These are phyloP conservation scores for Coemansia sp. DNA, from an alignment of 192 early-diverging fungal genomes.

Conservation along the genomic window DNA sequence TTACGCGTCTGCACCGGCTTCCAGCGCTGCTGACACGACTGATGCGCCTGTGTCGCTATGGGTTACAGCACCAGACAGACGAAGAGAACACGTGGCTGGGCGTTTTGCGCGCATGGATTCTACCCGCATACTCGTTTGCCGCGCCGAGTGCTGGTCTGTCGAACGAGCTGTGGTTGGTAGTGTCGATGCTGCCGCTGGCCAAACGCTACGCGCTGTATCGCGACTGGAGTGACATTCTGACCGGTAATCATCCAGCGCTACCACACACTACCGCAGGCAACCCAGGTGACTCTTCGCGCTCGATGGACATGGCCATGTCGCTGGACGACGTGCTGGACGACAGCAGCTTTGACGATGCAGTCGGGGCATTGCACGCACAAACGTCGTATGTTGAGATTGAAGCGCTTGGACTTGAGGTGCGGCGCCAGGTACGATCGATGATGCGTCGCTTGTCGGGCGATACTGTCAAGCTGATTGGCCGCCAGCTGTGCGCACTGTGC, in stretches of 20 bases:
- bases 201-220: slow-evolving; percentile 36
- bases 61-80: slow-evolving; percentile 7
- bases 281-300: neutral
- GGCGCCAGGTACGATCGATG: slow-evolving; percentile 43
- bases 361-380: neutral
- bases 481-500: slow-evolving; percentile 40
- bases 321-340: slow-evolving; percentile 36
- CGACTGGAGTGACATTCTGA: slow-evolving; percentile 28
- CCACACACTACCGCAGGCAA: slow-evolving; percentile 4
- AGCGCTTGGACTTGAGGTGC: slow-evolving; percentile 12
- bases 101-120: slow-evolving; percentile 40
- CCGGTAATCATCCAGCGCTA: slow-evolving; percentile 21
- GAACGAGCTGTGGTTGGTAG: slow-evolving; percentile 45
- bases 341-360: neutral
- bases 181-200: slow-evolving; percentile 21
- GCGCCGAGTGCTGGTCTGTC: slow-evolving; percentile 33
- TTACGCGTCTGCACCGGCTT: slow-evolving; percentile 25
- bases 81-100: slow-evolving; percentile 16
- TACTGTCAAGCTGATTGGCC: slow-evolving; percentile 39
- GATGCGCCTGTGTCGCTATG: slow-evolving; percentile 39
- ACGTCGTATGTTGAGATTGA: slow-evolving; percentile 28
- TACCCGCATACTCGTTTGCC: slow-evolving; percentile 40
- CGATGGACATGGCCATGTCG: slow-evolving; percentile 30
- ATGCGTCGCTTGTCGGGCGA: slow-evolving; percentile 49
- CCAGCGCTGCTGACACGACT: slow-evolving; percentile 30